Base-by-base conservation (phyloP, 352 stramenopile species). In the Phytopythium delawarense region DNA sequence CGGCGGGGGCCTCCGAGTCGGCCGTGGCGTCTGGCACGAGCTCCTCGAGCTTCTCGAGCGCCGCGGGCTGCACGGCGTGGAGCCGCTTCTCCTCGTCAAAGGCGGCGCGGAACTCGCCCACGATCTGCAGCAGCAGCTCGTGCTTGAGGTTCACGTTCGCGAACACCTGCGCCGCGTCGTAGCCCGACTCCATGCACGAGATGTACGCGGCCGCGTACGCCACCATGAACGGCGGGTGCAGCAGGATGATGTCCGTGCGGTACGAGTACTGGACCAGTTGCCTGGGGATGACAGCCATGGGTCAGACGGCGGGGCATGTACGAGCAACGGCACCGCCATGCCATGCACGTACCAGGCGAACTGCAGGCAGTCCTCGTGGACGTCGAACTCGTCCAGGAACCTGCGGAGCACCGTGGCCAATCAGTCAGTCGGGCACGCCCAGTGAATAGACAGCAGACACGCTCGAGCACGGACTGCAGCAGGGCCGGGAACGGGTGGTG, bases 221-320 rank as follows among this genome's bases (percentile, higher is more conserved):
- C n/a, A 96, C 79, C 83, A 96, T 92, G 66, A 96, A 96, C 25
- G 87, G 84, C 37, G 87, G 84, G 59, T 94, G 78, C 37, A 94
- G 69, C 58, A 94, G 67, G 48, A 96, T 92, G 64, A 96, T 90
- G 61, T 93, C 81, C 1, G 87, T 94, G 49, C 87, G 87, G 35
- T 93, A 96, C n/a, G 87, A 88, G 64, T 92, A 96, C 53, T 94
- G 82, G 40, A 91, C 79, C 46, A 96, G 56, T 80, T 96, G 83
- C 87, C 87, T 96, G 25, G 4, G 4, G 4, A 8, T 18, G 11
- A 53, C 9, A 34, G 21, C 21, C 6, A 20, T 40, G 21, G 32
- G 32, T 34, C 2, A 55, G 49, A 55, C 25, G 32, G 7, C 0
- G 21, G 15, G 9, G 16, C 2, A 2, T 20, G 7, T 6, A 55